These are phyloP conservation scores for Picochlorum sp. DNA, from an alignment of 139 green algal genomes.

Conservation along the genomic window DNA sequence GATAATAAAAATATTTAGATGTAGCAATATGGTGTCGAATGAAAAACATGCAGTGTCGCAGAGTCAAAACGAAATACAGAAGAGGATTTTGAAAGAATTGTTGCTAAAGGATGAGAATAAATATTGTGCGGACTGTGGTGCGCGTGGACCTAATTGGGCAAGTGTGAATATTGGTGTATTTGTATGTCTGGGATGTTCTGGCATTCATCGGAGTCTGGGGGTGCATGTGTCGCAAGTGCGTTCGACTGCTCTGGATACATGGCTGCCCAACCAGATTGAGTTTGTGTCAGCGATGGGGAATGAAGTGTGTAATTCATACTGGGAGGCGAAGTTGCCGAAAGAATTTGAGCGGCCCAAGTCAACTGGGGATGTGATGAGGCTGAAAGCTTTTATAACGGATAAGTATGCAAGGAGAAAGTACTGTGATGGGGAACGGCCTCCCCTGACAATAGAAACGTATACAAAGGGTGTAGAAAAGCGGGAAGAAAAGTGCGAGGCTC, in stretches of 20 bases:
- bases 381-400: conserved; percentile 61
- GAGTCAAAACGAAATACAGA: conserved; percentile 70
- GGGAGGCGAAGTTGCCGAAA: conserved; percentile 66
- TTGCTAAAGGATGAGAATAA: conserved; percentile 70
- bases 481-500: neutral
- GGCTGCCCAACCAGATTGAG: conserved; percentile 83
- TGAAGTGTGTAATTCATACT: conserved; percentile 60
- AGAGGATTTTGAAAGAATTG: conserved; percentile 44
- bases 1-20: too few relatives aligned
- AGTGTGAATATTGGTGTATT: conserved; percentile 80
- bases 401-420: conserved; percentile 51
- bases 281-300: conserved; percentile 80
- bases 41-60: conserved; percentile 51
- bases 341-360: conserved; percentile 56
- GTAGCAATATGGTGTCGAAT: neutral
- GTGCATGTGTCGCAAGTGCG: conserved; percentile 82
- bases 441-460: conserved; percentile 73
- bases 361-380: conserved; percentile 53
- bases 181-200: conserved; percentile 81
- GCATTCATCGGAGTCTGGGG: conserved; percentile 76
- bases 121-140: conserved; percentile 67
- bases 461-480: neutral
- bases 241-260: conserved; percentile 79
- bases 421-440: conserved; percentile 10
- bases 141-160: conserved; percentile 73